These are phyloP conservation scores for Lolium multiflorum DNA, from an alignment of 176 grass and related monocot genomes.

Conservation along the genomic window DNA sequence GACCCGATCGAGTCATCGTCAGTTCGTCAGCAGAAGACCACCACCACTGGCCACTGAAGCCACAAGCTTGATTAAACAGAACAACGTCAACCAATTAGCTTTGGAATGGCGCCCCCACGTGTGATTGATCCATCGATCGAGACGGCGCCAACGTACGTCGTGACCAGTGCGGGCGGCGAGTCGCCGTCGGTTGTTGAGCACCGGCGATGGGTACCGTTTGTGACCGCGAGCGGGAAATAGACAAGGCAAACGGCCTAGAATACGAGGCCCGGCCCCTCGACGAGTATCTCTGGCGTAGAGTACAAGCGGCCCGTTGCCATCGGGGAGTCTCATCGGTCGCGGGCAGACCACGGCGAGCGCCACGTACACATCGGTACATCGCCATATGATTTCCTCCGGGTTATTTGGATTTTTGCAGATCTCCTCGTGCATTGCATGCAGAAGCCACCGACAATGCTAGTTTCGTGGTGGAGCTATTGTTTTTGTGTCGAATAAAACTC, in stretches of 20 bases:
- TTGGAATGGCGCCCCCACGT: neutral
- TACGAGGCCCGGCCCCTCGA: neutral
- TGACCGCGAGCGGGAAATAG: neutral
- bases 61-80: neutral
- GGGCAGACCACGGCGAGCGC: neutral
- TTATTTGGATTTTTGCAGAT: neutral
- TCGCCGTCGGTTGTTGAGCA: conserved; percentile 22
- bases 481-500: neutral
- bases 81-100: neutral
- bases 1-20: no score
- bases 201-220: neutral
- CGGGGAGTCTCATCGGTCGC: neutral
- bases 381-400: neutral
- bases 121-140: neutral
- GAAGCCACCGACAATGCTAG: neutral
- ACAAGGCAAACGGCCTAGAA: neutral
- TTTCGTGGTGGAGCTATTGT: neutral
- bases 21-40: no score
- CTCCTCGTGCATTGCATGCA: neutral
- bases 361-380: neutral
- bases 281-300: neutral
- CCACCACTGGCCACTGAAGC: no score
- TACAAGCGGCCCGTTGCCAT: conserved; percentile 3
- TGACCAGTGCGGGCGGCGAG: neutral
- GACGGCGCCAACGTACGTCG: neutral